Base-by-base conservation (phyloP, 371 early-diverging fungal species). In the Mucor circinelloides region DNA sequence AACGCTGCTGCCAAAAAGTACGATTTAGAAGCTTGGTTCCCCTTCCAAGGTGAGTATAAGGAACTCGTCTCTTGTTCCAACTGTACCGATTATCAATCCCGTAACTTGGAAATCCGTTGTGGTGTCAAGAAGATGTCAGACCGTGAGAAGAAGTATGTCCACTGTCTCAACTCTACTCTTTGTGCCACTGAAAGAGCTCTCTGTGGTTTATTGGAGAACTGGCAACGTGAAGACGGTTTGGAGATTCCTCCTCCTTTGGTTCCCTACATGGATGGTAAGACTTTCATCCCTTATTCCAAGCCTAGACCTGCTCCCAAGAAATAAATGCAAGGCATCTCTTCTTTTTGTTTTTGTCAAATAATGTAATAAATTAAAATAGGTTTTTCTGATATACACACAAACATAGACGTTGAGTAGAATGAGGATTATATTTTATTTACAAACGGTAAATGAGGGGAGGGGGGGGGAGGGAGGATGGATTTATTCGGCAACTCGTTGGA, bases 21-120 rank as follows among this genome's bases (percentile, higher is more conserved):
- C 83, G 99, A 99, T 82, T 82, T 99, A 65, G 99, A 99, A 85
- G 99, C 99, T 30, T 99, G 94, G 93, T 99, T 99, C 93, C 99
- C 99, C 60, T 94, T 88, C 89, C 97, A 98, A 82, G 94, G 94
- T 63, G 94, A 93, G 68, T 99, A 94, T 85, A 97, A 98, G 89
- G 99, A 99, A 84, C 90, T 99, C 31, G 99, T 99, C 46, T 95
- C 96, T 46, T 99, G 99, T 91, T 96, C 96, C 67, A 99, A 99
- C 93, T 99, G 99, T 87, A 99, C 99, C 19, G 99, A 99, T 78
- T 99, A 95, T 80, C 99, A 98, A 80, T 93, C 94, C 44, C 91
- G 99, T 70, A 86, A 90, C 58, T 87, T 99, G 19, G 99, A 99
- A 75, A 99, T 99, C 80, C 93, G 99, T 66, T 97, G 95, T 71